These are phyloP conservation scores for Acanthamoeba quina DNA, from an alignment of 208 protist species.

Conservation along the genomic window DNA sequence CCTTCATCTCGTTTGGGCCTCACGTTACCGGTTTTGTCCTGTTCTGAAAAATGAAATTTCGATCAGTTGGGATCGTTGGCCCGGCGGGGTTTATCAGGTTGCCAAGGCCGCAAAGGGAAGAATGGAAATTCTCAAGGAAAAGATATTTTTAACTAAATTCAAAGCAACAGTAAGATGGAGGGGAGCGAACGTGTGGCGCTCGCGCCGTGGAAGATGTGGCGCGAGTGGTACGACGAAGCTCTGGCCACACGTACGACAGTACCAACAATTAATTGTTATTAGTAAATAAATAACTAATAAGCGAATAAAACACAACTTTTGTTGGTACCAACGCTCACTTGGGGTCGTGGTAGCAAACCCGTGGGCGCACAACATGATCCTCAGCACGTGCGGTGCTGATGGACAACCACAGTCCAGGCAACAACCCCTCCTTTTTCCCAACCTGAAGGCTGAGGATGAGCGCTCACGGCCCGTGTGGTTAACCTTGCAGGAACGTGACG, in stretches of 20 bases:
- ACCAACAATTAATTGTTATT: too few species aligned
- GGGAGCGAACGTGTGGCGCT: neutral
- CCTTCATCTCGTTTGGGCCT: neutral
- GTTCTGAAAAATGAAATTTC: neutral
- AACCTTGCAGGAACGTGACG: neutral
- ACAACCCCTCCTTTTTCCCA: too few species aligned
- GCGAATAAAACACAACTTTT: too few species aligned
- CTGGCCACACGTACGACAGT: neutral
- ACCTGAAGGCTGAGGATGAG: neutral
- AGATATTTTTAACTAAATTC: neutral
- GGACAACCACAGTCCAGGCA: slow-evolving; percentile 5
- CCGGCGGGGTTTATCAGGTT: neutral
- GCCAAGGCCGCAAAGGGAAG: neutral
- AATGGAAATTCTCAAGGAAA: neutral
- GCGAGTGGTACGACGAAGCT: slow-evolving; percentile 40
- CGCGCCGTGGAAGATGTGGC: neutral
- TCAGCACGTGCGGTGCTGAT: slow-evolving; percentile 36
- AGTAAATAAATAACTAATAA: too few species aligned
- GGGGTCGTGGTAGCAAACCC: neutral
- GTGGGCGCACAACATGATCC: slow-evolving; percentile 66
- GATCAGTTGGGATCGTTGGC: neutral
- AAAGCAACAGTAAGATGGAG: neutral
- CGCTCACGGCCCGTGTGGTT: neutral
- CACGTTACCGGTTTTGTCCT: neutral
- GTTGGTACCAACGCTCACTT: neutral